phyloP scores from a whole-genome alignment of 2,329 filamentous ascomycete species.

The Colletotrichum sp. region DNA sequence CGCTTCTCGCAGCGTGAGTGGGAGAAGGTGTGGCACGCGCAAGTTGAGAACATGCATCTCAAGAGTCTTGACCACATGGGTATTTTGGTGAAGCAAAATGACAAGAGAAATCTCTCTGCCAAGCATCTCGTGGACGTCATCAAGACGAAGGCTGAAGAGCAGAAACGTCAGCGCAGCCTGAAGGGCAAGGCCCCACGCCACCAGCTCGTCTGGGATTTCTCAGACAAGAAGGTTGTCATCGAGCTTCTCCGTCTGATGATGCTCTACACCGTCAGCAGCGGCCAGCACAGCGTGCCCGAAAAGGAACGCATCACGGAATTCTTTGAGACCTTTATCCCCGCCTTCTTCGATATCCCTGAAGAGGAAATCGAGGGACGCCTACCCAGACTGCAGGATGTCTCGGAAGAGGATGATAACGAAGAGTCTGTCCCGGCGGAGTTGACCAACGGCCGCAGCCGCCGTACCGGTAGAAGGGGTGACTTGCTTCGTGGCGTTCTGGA shows the following conservation, averaged over 20 bases:
- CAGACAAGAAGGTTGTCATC: conserved; percentile 71
- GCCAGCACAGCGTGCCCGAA: conserved; percentile 73
- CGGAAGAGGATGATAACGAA: conserved; percentile 79
- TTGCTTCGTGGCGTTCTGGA: conserved; percentile 88
- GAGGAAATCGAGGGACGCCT: conserved; percentile 72
- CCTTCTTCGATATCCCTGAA: conserved; percentile 78
- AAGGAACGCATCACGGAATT: conserved; percentile 78
- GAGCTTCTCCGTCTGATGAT: conserved; percentile 68
- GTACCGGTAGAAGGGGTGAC: conserved; percentile 78
- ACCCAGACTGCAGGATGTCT: conserved; percentile 71
- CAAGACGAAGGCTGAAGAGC: conserved; percentile 91
- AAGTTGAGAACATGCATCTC: conserved; percentile 93
- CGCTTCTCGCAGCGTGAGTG: conserved; percentile 95
- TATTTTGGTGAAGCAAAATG: conserved; percentile 83
- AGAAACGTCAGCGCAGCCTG: conserved; percentile 73
- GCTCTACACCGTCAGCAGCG: conserved; percentile 70
- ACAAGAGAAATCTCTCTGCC: conserved; percentile 89
- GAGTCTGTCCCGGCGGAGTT: conserved; percentile 75
- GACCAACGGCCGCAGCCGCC: conserved; percentile 70
- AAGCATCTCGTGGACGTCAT: conserved; percentile 92
- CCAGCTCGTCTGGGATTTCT: conserved; percentile 79
- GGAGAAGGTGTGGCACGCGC: conserved; percentile 98
- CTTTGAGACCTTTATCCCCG: conserved; percentile 76
- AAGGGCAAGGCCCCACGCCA: conserved; percentile 67
- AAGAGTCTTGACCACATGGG: conserved; percentile 97